Conservation (phyloP, 2,329 filamentous ascomycete species). For the Diplodia mutila region DNA sequence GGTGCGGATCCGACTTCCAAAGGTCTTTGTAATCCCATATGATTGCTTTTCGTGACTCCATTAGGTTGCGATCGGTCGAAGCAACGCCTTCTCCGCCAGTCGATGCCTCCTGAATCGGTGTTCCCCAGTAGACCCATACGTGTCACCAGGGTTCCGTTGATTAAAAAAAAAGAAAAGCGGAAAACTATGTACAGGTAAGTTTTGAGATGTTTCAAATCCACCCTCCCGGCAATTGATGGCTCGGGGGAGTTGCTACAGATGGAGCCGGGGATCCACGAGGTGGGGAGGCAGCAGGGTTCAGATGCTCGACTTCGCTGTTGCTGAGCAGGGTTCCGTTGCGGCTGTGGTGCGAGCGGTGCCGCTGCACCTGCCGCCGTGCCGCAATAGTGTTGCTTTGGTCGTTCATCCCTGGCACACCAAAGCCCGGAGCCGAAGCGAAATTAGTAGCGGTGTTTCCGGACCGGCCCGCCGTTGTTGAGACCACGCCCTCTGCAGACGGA, state of each 20-base stretch:
- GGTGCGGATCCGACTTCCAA: neutral
- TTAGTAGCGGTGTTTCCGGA: neutral
- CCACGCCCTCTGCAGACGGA: neutral
- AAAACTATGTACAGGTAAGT: slow-evolving; percentile 3
- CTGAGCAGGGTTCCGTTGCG: neutral
- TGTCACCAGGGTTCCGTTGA: neutral
- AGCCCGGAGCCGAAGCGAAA: slow-evolving; percentile 9
- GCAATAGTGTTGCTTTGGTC: neutral
- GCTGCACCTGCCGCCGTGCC: neutral
- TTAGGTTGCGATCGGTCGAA: neutral
- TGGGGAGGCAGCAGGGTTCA: neutral
- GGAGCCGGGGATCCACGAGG: neutral
- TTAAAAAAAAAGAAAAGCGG: neutral
- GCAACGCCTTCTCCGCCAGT: neutral
- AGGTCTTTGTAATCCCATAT: neutral
- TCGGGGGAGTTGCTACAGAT: slow-evolving; percentile 2
- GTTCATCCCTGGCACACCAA: neutral
- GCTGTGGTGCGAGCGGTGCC: neutral
- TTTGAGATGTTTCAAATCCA: neutral
- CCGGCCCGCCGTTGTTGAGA: slow-evolving; percentile 7
- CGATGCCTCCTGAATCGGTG: neutral
- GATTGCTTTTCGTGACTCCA: neutral
- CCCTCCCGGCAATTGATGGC: neutral
- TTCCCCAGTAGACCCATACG: neutral
- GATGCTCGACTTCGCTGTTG: neutral